A percentile compares a stretch with the other conserved stretches of the same genome.
phyloP scores from a whole-genome alignment of 768 basidiomycete species.

The Mycena floridula region DNA sequence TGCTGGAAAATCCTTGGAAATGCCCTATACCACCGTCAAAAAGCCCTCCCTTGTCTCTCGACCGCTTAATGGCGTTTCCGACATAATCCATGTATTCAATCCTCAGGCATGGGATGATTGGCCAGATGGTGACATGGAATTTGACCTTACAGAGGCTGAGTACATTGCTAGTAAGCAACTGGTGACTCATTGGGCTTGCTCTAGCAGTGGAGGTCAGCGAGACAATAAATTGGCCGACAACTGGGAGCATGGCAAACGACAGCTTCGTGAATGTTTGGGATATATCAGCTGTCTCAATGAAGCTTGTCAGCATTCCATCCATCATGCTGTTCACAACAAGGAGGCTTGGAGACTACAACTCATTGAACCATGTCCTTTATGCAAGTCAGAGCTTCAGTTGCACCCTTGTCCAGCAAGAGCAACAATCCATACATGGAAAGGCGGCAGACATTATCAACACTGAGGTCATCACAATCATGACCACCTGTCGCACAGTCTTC shows the following conservation, averaged over 20 bases:
- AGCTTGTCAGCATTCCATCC: not conserved
- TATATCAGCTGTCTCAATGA: not conserved
- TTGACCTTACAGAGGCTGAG: not conserved
- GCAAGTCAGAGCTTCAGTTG: not conserved
- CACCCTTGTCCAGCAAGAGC: not conserved
- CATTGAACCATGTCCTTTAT: not conserved
- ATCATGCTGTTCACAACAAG: not conserved
- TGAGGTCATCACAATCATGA: not conserved
- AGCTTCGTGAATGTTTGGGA: not conserved
- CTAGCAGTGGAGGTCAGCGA: not conserved
- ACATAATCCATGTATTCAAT: not conserved
- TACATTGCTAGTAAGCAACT: not conserved
- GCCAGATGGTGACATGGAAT: slow-evolving; percentile 1
- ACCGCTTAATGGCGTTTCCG: too few species aligned
- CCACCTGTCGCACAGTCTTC: not conserved
- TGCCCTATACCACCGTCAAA: too few species aligned
- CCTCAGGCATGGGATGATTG: not conserved
- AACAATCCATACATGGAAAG: not conserved
- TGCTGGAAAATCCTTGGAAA: too few species aligned
- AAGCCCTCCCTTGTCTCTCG: too few species aligned
- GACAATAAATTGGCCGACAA: not conserved
- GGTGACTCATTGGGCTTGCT: slow-evolving; percentile 1
- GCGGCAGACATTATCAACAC: not conserved
- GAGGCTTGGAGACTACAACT: not conserved
- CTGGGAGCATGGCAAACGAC: not conserved